These are phyloP conservation scores for Coemansia sp. DNA, from an alignment of 192 early-diverging fungal genomes.

Conservation along the genomic window DNA sequence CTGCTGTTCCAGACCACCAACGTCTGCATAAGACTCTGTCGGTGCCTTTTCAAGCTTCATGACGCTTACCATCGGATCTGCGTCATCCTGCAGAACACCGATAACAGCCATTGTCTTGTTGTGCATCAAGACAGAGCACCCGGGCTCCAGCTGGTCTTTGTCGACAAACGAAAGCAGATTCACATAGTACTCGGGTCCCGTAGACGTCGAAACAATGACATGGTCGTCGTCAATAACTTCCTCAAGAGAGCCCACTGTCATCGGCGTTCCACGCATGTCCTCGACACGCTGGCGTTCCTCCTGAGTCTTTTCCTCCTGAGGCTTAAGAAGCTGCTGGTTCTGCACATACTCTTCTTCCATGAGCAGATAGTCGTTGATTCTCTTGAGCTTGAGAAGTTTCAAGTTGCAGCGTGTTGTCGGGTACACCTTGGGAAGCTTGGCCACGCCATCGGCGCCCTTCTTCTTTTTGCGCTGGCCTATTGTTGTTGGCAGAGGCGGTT, in stretches of 20 bases:
- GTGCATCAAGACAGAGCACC: conserved; percentile 92
- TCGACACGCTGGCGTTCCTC: conserved; percentile 95
- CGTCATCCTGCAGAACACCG: conserved; percentile 92
- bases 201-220: conserved; percentile 90
- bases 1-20: conserved; percentile 95
- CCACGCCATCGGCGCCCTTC: conserved; percentile 85
- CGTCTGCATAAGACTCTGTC: conserved; percentile 96
- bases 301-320: conserved; percentile 90
- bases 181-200: conserved; percentile 97
- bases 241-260: conserved; percentile 94
- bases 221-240: conserved; percentile 99
- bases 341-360: conserved; percentile 99
- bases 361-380: conserved; percentile 97
- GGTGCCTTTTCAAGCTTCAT: conserved; percentile 99
- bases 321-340: conserved; percentile 98
- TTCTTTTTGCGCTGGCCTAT: conserved; percentile 97
- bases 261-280: conserved; percentile 93
- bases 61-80: conserved; percentile 98
- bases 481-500: conserved; percentile 97
- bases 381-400: conserved; percentile 95
- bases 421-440: conserved; percentile 96
- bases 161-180: conserved; percentile 98
- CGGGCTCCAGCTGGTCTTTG: conserved; percentile 97
- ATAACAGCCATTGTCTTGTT: conserved; percentile 90
- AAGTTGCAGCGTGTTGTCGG: conserved; percentile 96